Conservation (phyloP, 179 eudicot genomes). For the Beta lomatogona region DNA sequence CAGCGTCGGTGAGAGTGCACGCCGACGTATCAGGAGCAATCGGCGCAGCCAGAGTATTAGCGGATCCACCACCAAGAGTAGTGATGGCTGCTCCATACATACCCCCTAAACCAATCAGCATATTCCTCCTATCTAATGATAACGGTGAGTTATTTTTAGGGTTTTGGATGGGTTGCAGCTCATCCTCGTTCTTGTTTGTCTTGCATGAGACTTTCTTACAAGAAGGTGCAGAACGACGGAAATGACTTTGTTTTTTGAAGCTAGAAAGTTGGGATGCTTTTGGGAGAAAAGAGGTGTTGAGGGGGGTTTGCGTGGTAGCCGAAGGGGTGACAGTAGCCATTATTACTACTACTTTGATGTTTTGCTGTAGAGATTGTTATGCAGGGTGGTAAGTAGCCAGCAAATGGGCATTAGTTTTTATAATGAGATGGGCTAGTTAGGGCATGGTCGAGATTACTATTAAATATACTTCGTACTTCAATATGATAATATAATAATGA, state of each 20-base stretch:
- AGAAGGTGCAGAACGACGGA: no score
- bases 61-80: not conserved
- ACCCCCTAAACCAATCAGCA: constrained; percentile 26
- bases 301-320: not conserved
- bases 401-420: no score
- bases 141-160: not conserved
- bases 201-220: constrained; percentile 3
- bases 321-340: not conserved
- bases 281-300: not conserved
- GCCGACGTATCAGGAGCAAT: not conserved
- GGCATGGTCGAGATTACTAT: no score
- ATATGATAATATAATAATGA: no score
- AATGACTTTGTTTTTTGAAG: not conserved
- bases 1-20: not conserved
- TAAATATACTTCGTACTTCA: no score
- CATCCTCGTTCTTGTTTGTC: not conserved
- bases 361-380: no score
- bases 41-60: not conserved
- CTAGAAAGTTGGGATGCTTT: no score
- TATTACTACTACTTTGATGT: no score
- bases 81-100: not conserved
- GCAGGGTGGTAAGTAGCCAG: no score
- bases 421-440: no score
- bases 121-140: constrained; percentile 10
- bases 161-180: not conserved